phyloP scores from a whole-genome alignment of 1,284 basidiomycete genomes.

The Apiotrichum domesticum region DNA sequence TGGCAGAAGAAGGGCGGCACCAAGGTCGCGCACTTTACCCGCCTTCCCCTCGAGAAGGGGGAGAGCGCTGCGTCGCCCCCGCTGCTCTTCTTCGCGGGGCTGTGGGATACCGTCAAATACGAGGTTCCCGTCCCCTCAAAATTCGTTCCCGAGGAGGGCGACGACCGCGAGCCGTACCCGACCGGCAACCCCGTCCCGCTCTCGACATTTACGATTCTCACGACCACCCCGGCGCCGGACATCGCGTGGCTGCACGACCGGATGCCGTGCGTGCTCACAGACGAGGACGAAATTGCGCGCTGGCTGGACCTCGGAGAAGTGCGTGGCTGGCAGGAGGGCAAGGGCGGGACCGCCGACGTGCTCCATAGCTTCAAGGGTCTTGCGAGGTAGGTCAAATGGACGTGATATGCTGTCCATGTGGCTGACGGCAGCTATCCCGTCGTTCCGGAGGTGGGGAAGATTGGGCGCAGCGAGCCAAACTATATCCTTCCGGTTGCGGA shows the following conservation, averaged over 20 bases:
- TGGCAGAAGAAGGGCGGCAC: slow-evolving; percentile 77
- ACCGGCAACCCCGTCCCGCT: slow-evolving; percentile 56
- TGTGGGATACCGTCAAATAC: slow-evolving; percentile 70
- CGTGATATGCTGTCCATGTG: too few relatives aligned
- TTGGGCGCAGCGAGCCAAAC: slow-evolving; percentile 71
- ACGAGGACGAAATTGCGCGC: slow-evolving; percentile 55
- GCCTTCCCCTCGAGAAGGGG: slow-evolving; percentile 45
- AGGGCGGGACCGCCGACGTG: slow-evolving; percentile 50
- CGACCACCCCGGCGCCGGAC: slow-evolving; percentile 64
- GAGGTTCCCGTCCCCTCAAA: slow-evolving; percentile 23
- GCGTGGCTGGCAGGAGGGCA: slow-evolving; percentile 58
- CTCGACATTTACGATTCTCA: slow-evolving; percentile 84
- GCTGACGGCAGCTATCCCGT: slow-evolving; percentile 65
- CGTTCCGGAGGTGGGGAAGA: slow-evolving; percentile 82
- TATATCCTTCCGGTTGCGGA: slow-evolving; percentile 74
- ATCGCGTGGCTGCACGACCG: slow-evolving; percentile 81
- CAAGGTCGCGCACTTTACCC: slow-evolving; percentile 73
- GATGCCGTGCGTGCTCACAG: slow-evolving; percentile 79
- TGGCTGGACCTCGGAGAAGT: slow-evolving; percentile 74
- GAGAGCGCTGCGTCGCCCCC: slow-evolving; percentile 52
- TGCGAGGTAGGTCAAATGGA: slow-evolving; percentile 56
- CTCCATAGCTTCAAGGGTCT: slow-evolving; percentile 67
- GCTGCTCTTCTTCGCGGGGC: slow-evolving; percentile 78
- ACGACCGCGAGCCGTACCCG: slow-evolving; percentile 34
- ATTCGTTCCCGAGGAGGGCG: slow-evolving; percentile 21